Conservation (phyloP, 2,329 filamentous ascomycete genomes). For the Diaporthe eres region DNA sequence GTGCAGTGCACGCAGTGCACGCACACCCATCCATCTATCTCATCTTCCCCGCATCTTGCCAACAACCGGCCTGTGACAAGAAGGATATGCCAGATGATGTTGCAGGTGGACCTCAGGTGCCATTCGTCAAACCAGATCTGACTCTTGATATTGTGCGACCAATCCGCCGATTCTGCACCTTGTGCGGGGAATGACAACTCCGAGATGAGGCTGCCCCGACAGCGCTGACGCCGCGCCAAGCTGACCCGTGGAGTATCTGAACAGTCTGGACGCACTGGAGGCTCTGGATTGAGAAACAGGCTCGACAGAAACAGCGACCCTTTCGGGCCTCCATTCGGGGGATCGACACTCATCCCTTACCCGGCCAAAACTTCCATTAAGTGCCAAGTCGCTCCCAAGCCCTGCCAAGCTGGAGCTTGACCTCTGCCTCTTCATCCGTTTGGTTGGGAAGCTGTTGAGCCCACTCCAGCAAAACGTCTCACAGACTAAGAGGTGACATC, state of each 20-base stretch:
- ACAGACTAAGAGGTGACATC: slow-evolving; percentile 37
- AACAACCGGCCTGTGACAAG: not conserved
- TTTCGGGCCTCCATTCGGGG: slow-evolving; percentile 25
- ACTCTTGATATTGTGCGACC: slow-evolving; percentile 4
- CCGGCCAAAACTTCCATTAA: slow-evolving; percentile 22
- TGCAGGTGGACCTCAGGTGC: slow-evolving; percentile 3
- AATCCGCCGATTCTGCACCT: slow-evolving; percentile 6
- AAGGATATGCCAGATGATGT: slow-evolving; percentile 15
- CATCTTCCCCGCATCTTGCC: slow-evolving; percentile 29
- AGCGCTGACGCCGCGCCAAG: slow-evolving; percentile 14
- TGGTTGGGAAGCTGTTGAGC: slow-evolving; percentile 26
- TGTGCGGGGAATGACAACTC: not conserved
- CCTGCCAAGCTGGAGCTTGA: slow-evolving; percentile 34
- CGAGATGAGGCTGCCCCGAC: slow-evolving; percentile 3
- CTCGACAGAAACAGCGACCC: slow-evolving; percentile 25
- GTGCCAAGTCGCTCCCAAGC: slow-evolving; percentile 34
- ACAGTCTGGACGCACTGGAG: not conserved
- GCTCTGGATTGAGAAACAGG: not conserved
- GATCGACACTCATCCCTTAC: slow-evolving; percentile 34
- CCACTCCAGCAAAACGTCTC: slow-evolving; percentile 32
- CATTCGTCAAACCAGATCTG: slow-evolving; percentile 16
- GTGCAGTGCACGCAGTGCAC: not conserved
- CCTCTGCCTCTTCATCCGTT: slow-evolving; percentile 12
- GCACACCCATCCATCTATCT: not conserved
- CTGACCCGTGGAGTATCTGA: slow-evolving; percentile 13